Evolutionary conservation across 2,329 filamentous ascomycete species (phyloP).

Genomic region (Diaporthe vaccinii): DNA sequence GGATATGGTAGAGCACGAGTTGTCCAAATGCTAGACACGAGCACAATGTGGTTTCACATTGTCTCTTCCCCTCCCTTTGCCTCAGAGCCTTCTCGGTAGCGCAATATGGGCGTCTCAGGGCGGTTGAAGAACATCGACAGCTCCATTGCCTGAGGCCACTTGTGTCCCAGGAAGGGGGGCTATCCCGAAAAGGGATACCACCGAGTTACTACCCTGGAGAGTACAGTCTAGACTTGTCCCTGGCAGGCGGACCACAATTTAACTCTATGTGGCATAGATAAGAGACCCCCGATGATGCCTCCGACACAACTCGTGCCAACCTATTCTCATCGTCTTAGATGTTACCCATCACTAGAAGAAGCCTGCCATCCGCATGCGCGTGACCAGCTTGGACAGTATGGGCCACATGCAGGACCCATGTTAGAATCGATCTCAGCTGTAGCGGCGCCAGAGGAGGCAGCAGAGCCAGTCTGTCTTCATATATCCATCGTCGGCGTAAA

Average conservation of each 20-base stretch:
- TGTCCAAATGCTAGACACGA: neutral
- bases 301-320: neutral
- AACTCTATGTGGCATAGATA: neutral
- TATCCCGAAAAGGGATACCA: neutral
- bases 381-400: neutral
- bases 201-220: neutral
- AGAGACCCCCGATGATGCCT: neutral
- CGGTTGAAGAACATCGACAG: too few species aligned
- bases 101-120: neutral
- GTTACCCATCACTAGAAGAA: neutral
- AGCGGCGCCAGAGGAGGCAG: neutral
- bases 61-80: too few species aligned
- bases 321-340: neutral
- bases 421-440: neutral
- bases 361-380: neutral
- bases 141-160: neutral
- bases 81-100: neutral
- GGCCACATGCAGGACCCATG: neutral
- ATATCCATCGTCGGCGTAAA: slow-evolving; percentile 63
- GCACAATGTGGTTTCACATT: neutral
- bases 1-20: slow-evolving; percentile 7
- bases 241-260: slow-evolving; percentile 4
- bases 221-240: neutral
- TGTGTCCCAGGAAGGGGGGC: neutral
- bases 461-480: neutral